phyloP scores from a whole-genome alignment of 345 rosid genomes.

The Moricandia arvensis region DNA sequence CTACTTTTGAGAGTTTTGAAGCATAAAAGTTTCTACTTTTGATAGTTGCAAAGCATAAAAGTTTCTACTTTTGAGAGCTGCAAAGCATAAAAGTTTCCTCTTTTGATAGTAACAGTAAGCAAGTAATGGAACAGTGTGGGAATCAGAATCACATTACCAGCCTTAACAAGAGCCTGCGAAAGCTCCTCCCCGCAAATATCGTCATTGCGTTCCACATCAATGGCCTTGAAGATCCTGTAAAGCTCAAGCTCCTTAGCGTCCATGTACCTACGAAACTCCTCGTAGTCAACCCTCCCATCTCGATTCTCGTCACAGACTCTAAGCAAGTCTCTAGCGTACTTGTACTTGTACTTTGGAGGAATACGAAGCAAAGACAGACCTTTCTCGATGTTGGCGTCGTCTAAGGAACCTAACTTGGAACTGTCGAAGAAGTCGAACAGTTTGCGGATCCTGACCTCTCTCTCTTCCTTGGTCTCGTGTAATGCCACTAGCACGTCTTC shows the following conservation, averaged over 20 bases:
- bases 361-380: conserved; percentile 75
- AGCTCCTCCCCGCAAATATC: conserved; percentile 90
- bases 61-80: neutral
- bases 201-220: conserved; percentile 76
- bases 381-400: conserved; percentile 75
- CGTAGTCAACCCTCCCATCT: conserved; percentile 86
- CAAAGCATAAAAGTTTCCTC: no score
- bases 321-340: conserved; percentile 76
- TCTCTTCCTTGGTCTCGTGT: conserved; percentile 79
- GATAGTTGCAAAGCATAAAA: neutral
- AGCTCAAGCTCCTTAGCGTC: conserved; percentile 79
- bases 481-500: conserved; percentile 78
- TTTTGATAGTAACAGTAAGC: neutral
- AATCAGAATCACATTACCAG: conserved; percentile 52
- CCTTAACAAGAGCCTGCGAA: conserved; percentile 74
- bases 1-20: neutral
- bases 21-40: no score
- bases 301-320: conserved; percentile 75
- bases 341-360: conserved; percentile 70
- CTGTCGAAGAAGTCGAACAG: conserved; percentile 74
- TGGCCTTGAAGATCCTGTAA: conserved; percentile 60
- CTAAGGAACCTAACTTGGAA: conserved; percentile 62
- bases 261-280: conserved; percentile 88
- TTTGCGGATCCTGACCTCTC: conserved; percentile 64
- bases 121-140: conserved; percentile 4